Evolutionary conservation across 169 alveolate species (phyloP).

Genomic region (Eimeria necatrix): DNA sequence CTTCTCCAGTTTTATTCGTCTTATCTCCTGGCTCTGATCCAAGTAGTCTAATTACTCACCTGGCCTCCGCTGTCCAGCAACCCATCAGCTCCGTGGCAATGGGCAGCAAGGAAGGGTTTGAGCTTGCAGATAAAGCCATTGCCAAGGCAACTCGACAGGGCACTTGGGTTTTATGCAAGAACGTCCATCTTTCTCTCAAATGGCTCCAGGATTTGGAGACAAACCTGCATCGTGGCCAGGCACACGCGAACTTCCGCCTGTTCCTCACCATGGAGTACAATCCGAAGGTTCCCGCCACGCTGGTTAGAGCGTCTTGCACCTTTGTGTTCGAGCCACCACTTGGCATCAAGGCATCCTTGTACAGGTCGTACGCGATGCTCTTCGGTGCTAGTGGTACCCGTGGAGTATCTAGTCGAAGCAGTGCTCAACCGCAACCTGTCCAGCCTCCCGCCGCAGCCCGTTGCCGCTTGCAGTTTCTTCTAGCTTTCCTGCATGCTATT

Average conservation of each 20-base stretch:
- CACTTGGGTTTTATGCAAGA: slow-evolving; percentile 98
- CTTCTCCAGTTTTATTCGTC: slow-evolving; percentile 95
- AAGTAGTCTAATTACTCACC: slow-evolving; percentile 89
- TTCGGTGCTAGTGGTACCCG: slow-evolving; percentile 43
- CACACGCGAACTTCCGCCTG: slow-evolving; percentile 94
- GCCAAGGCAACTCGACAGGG: slow-evolving; percentile 96
- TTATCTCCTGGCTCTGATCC: slow-evolving; percentile 99
- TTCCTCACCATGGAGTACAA: slow-evolving; percentile 98
- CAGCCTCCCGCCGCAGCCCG: slow-evolving; percentile 91
- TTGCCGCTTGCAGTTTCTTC: slow-evolving; percentile 95
- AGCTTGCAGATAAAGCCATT: slow-evolving; percentile 95
- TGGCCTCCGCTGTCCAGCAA: slow-evolving; percentile 94
- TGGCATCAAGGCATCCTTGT: slow-evolving; percentile 96
- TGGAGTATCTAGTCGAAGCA: background rate
- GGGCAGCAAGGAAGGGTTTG: slow-evolving; percentile 98
- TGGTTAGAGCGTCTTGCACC: slow-evolving; percentile 96
- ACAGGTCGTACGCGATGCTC: slow-evolving; percentile 90
- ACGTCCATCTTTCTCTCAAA: slow-evolving; percentile 97
- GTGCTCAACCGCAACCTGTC: slow-evolving; percentile 44
- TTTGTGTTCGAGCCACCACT: slow-evolving; percentile 98
- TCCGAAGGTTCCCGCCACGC: slow-evolving; percentile 95
- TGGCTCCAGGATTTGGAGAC: slow-evolving; percentile 98
- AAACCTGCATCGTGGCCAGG: slow-evolving; percentile 92
- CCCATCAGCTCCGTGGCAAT: slow-evolving; percentile 96
- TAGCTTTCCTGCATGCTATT: slow-evolving; percentile 98